Evolutionary conservation across 2,329 filamentous ascomycete genomes (phyloP).

Genomic region (Colletotrichum sp.): DNA sequence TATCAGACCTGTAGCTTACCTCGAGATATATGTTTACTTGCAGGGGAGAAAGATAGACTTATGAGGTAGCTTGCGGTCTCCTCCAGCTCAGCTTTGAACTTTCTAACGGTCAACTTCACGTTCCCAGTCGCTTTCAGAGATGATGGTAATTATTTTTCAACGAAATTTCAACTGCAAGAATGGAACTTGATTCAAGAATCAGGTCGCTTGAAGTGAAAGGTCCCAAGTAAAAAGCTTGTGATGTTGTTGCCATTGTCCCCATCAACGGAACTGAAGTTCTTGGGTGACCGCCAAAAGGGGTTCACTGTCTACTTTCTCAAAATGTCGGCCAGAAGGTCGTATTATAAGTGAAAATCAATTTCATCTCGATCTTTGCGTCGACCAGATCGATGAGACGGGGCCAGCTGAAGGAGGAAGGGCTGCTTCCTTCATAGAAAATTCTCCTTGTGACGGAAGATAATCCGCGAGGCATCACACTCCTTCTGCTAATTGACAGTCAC

Average conservation of each 20-base stretch:
- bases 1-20: background rate
- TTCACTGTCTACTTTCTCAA: background rate
- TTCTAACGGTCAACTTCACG: background rate
- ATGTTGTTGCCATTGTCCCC: background rate
- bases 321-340: background rate
- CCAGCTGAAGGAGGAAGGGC: background rate
- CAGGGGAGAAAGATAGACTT: background rate
- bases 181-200: background rate
- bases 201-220: background rate
- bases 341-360: background rate
- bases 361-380: background rate
- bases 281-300: background rate
- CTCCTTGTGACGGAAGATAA: background rate
- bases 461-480: background rate
- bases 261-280: background rate
- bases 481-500: background rate
- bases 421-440: background rate
- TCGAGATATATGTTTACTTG: background rate
- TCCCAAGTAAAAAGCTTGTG: background rate
- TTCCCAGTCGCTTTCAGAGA: background rate
- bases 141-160: background rate
- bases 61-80: background rate
- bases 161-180: background rate
- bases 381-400: background rate
- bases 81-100: background rate